These are phyloP conservation scores for Amauroascus niger DNA, from an alignment of 2,329 filamentous ascomycete genomes.

Conservation along the genomic window DNA sequence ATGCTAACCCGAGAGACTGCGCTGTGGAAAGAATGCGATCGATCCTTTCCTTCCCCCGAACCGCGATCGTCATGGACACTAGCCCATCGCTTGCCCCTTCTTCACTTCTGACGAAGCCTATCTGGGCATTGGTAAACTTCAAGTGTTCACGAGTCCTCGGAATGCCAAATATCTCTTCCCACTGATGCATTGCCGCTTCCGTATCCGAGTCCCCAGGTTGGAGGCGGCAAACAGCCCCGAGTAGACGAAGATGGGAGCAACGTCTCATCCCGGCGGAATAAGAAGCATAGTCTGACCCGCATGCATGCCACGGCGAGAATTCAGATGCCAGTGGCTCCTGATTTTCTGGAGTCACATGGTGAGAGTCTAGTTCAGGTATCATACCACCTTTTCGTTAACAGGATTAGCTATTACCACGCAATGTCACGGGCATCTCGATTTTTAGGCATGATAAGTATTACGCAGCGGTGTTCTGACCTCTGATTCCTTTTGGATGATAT, in stretches of 20 bases:
- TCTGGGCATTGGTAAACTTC: slow-evolving; percentile 26
- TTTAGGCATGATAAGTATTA: too few species aligned
- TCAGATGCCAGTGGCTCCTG: slow-evolving; percentile 30
- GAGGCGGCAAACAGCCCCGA: slow-evolving; percentile 31
- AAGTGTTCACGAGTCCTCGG: slow-evolving; percentile 17
- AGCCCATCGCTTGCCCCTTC: slow-evolving; percentile 31
- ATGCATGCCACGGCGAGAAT: slow-evolving; percentile 41
- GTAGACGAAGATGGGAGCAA: slow-evolving; percentile 28
- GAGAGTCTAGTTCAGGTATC: slow-evolving; percentile 39
- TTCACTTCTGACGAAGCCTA: slow-evolving; percentile 31
- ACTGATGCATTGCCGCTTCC: slow-evolving; percentile 31
- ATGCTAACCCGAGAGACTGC: slow-evolving; percentile 23
- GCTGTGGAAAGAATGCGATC: slow-evolving; percentile 28
- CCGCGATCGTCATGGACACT: slow-evolving; percentile 32
- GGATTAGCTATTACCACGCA: too few species aligned
- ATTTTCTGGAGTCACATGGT: slow-evolving; percentile 26
- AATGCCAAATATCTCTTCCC: slow-evolving; percentile 35
- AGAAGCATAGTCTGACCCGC: slow-evolving; percentile 28
- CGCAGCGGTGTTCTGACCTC: slow-evolving; percentile 19
- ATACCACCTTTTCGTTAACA: slow-evolving; percentile 28
- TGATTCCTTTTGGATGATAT: slow-evolving; percentile 39
- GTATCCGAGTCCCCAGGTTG: slow-evolving; percentile 30
- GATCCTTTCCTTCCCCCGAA: slow-evolving; percentile 27
- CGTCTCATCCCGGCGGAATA: slow-evolving; percentile 34
- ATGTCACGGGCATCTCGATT: too few species aligned